A percentile compares a stretch with the other conserved stretches of the same genome.
These are phyloP conservation scores for Candida insectorum DNA, from an alignment of 805 yeast species.

Conservation along the genomic window DNA sequence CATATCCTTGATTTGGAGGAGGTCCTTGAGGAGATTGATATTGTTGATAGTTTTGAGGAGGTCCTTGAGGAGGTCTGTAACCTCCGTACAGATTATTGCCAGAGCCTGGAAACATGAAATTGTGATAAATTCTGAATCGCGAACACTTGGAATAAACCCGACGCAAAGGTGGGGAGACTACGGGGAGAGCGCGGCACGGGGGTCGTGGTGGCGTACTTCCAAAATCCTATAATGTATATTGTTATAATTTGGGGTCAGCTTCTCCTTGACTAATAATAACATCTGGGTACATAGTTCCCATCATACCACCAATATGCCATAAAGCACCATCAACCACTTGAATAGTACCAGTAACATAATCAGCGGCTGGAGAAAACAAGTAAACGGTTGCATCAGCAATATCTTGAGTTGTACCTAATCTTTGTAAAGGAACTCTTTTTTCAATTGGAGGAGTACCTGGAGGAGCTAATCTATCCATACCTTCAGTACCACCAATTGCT, in stretches of 20 bases:
- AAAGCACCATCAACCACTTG: constrained; percentile 86
- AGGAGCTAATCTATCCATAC: constrained; percentile 62
- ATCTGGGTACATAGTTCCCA: constrained; percentile 33
- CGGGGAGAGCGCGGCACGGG: too few species aligned
- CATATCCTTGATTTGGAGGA: background rate
- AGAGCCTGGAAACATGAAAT: constrained; percentile 18
- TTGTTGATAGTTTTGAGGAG: constrained; percentile 15
- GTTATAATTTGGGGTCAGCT: constrained; percentile 22
- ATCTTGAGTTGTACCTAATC: constrained; percentile 69
- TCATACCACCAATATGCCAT: constrained; percentile 69
- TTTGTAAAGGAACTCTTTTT: constrained; percentile 58
- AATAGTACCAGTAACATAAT: constrained; percentile 72
- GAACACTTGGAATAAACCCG: too few species aligned
- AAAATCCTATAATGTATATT: background rate
- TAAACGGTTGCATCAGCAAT: constrained; percentile 86
- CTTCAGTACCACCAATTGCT: constrained; percentile 83
- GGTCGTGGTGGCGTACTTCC: background rate
- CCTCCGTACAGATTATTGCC: constrained; percentile 14
- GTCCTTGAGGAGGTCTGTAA: constrained; percentile 11
- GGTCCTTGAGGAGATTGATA: background rate
- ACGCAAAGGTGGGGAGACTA: too few species aligned
- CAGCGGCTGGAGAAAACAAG: constrained; percentile 79
- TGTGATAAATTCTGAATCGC: background rate
- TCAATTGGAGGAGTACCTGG: constrained; percentile 35
- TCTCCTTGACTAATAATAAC: constrained; percentile 25